Evolutionary conservation across 179 eudicot genomes (phyloP).

Genomic region (Spergularia azorica): DNA sequence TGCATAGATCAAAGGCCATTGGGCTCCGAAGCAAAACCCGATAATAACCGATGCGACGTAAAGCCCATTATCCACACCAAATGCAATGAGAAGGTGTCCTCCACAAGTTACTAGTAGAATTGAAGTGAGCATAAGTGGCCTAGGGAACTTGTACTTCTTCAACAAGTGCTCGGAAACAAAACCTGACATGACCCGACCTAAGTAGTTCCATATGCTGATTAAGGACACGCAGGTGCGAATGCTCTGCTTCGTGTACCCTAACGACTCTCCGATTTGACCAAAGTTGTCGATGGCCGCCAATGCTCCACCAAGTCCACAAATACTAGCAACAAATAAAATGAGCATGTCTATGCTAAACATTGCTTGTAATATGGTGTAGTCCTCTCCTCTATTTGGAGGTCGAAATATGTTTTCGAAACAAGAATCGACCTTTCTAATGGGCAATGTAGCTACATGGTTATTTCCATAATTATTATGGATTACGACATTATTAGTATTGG

Average conservation of each 20-base stretch:
- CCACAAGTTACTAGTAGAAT: constrained; percentile 20
- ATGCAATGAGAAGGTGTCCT: constrained; percentile 28
- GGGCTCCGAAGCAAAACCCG: constrained; percentile 34
- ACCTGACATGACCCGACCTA: constrained; percentile 27
- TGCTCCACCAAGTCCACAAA: constrained; percentile 26
- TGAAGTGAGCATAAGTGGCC: constrained; percentile 24
- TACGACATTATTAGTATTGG: neutral
- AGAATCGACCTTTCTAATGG: neutral
- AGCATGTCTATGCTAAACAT: constrained; percentile 24
- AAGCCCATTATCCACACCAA: constrained; percentile 25
- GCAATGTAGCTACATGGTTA: neutral
- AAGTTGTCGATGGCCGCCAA: constrained; percentile 24
- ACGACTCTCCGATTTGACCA: constrained; percentile 26
- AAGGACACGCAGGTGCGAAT: constrained; percentile 17
- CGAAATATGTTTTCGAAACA: constrained; percentile 25
- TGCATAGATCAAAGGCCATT: constrained; percentile 25
- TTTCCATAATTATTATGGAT: too few relatives aligned
- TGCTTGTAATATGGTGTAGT: constrained; percentile 27
- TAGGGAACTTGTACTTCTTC: constrained; percentile 32
- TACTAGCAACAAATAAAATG: constrained; percentile 1
- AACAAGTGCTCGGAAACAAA: constrained; percentile 23
- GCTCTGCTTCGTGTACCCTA: constrained; percentile 18
- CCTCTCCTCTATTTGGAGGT: constrained; percentile 22
- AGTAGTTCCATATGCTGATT: constrained; percentile 28
- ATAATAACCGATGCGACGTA: constrained; percentile 29